A percentile compares a stretch with the other conserved stretches of the same genome.
Conservation (phyloP, 106 monocot genomes). For the Dendrobium nobile region DNA sequence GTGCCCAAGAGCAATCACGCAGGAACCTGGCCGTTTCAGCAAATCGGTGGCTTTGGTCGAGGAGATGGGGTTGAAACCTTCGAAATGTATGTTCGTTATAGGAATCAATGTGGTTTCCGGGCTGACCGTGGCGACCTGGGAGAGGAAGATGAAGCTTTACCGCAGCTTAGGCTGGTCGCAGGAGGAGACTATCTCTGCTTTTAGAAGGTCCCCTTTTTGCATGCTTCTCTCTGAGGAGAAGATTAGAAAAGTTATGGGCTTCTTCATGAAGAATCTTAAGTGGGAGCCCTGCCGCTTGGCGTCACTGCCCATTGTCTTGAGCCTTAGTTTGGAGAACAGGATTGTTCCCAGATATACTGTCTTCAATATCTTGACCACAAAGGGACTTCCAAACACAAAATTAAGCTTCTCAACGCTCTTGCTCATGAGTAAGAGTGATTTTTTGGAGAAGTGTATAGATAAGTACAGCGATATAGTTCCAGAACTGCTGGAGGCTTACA, state of each 20-base stretch:
- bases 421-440: conserved; percentile 5
- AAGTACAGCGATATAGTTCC: conserved; percentile 21
- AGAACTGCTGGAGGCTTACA: conserved; percentile 3
- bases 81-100: conserved; percentile 1
- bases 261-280: conserved; percentile 20
- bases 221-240: conserved; percentile 14
- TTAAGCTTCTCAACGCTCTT: not conserved
- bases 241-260: conserved; percentile 15
- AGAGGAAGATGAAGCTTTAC: conserved; percentile 20
- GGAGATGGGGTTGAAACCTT: conserved; percentile 16
- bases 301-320: conserved; percentile 16
- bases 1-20: not conserved
- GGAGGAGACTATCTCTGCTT: conserved; percentile 10
- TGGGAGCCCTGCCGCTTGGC: conserved; percentile 9
- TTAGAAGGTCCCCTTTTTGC: conserved; percentile 18
- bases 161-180: conserved; percentile 27
- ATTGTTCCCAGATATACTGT: conserved; percentile 44
- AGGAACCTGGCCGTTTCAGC: conserved; percentile 3
- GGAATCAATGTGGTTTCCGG: not conserved
- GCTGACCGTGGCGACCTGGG: not conserved
- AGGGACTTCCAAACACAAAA: conserved; percentile 1
- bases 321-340: conserved; percentile 31
- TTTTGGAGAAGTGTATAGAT: conserved; percentile 22
- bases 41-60: not conserved
- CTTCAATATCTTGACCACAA: conserved; percentile 18